Evolutionary conservation across 202 grass and related monocot species (phyloP), one percentile per base, ranked within the genome.

Genomic region (Zoysia matrella): DNA sequence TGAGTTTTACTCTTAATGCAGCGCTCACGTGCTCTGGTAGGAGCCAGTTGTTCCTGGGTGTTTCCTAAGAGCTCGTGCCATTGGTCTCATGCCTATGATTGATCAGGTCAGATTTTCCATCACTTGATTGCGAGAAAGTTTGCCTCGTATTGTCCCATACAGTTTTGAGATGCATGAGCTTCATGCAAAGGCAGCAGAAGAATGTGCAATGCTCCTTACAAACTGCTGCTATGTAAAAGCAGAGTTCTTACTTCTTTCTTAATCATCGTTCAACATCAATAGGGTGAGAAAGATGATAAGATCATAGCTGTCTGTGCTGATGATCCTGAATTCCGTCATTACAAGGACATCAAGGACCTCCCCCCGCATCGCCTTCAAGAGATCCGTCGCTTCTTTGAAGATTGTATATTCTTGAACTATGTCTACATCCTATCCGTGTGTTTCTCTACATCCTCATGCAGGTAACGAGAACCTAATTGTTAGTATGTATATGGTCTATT

Each of bases 271-370:
- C 67, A 68, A 52, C 74, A 70, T 54, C 57, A 36, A 36, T 78
- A 99, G 96, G 96, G 96, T 4, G 96, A 99, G 90, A 99, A 91
- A 85, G 93, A 96, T 90, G 96, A 99, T 72, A 99, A 99, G 87
- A 99, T 99, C 83, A 99, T 95, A 87, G 96, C 96, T n/a, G 96
- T 99, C n/a, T 99, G 96, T 90, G 96, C 96, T 77, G 96, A 99
- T 69, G 96, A 99, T 72, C 96, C 96, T 60, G 96, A 99, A 74
- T 94, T 83, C 61, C 88, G 91, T 58, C 96, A 98, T 83, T 93
- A 90, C 83, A 93, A 44, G 52, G 96, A 99, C 89, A 99, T 99
- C 79, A 95, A 90, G 71, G 96, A 99, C 1, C 85, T 99, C 52
- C 90, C 96, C 67, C 85, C 82, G 2, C 96, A 99, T 80, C 96